A percentile compares a stretch with the other conserved stretches of the same genome.
These are phyloP conservation scores for Exophiala spinifera DNA, from an alignment of 2,329 filamentous ascomycete species.

Conservation along the genomic window DNA sequence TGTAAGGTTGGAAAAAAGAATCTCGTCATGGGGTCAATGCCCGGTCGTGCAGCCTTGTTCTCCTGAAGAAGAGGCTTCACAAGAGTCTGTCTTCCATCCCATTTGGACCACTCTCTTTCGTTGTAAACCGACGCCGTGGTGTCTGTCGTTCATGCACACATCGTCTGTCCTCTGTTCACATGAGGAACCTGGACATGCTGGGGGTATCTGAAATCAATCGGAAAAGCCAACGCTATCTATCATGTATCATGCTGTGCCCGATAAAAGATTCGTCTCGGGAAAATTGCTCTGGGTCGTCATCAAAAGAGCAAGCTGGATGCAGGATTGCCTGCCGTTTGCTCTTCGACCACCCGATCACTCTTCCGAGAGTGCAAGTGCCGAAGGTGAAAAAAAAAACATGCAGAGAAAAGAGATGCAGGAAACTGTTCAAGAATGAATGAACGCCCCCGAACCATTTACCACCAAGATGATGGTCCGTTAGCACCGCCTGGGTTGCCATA, in stretches of 20 bases:
- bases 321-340: slow-evolving; percentile 18
- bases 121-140: slow-evolving; percentile 25
- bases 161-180: slow-evolving; percentile 28
- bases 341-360: slow-evolving; percentile 40
- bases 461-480: slow-evolving; percentile 51
- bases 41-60: slow-evolving; percentile 5
- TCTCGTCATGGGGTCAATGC: slow-evolving; percentile 10
- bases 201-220: slow-evolving; percentile 49
- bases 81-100: slow-evolving; percentile 17
- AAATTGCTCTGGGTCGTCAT: slow-evolving; percentile 26
- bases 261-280: slow-evolving; percentile 33
- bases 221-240: slow-evolving; percentile 54
- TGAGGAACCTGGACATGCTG: slow-evolving; percentile 41
- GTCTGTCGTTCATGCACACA: slow-evolving; percentile 24
- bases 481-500: slow-evolving; percentile 51
- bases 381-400: slow-evolving; percentile 32
- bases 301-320: slow-evolving; percentile 18
- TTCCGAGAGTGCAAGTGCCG: slow-evolving; percentile 31
- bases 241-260: slow-evolving; percentile 45
- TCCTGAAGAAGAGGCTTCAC: neutral
- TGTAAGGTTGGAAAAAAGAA: slow-evolving; percentile 21
- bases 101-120: slow-evolving; percentile 23
- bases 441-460: slow-evolving; percentile 46
- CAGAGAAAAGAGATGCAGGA: slow-evolving; percentile 33
- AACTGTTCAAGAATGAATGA: slow-evolving; percentile 32